These are phyloP conservation scores for Cercis canadensis DNA, from an alignment of 306 rosid genomes.

Conservation along the genomic window DNA sequence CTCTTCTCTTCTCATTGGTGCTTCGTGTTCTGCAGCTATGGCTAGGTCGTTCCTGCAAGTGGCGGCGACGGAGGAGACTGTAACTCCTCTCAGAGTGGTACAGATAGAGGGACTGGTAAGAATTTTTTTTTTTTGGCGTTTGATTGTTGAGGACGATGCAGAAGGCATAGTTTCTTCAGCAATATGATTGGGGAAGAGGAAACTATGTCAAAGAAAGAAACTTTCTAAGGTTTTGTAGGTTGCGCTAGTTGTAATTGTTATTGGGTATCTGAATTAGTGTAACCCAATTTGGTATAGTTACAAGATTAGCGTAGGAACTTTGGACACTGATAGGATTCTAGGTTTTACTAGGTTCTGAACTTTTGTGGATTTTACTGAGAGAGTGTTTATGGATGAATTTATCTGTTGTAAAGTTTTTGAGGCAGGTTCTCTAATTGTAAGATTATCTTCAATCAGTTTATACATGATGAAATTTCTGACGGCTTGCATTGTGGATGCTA, in stretches of 20 bases:
- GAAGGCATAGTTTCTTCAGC: not conserved
- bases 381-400: not conserved
- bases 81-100: slow-evolving; percentile 84
- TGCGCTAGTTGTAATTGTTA: slow-evolving; percentile 1
- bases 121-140: slow-evolving; percentile 7
- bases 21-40: slow-evolving; percentile 52
- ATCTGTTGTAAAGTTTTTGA: slow-evolving; percentile 1
- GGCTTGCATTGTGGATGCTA: not conserved
- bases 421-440: not conserved
- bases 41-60: slow-evolving; percentile 87
- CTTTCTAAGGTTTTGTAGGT: slow-evolving; percentile 22
- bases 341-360: not conserved
- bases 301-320: not conserved
- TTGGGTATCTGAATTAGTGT: slow-evolving; percentile 3
- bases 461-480: not conserved
- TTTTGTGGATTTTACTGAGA: not conserved
- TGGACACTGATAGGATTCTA: not conserved
- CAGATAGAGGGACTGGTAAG: slow-evolving; percentile 95
- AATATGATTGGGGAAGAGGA: not conserved
- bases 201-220: not conserved
- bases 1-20: not conserved
- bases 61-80: slow-evolving; percentile 88
- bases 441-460: too few relatives aligned
- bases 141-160: not conserved
- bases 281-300: not conserved